Conservation (phyloP, 495 filamentous ascomycete species). For the Podospora sp. region DNA sequence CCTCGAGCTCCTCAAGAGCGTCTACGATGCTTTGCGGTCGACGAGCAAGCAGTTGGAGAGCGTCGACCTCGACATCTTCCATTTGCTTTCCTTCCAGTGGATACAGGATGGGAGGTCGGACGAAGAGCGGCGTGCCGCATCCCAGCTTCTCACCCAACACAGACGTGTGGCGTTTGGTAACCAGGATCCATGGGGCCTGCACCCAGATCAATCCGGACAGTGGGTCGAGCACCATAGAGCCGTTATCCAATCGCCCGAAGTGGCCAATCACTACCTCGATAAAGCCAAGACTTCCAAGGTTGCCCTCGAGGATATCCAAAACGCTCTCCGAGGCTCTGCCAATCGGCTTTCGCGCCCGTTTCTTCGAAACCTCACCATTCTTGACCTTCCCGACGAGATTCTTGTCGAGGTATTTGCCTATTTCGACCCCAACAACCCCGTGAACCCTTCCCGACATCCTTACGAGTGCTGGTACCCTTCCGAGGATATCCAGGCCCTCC, state of each 20-base stretch:
- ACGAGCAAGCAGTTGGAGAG: background rate
- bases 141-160: background rate
- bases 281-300: constrained; percentile 9
- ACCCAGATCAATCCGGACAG: background rate
- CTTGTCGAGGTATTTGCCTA: constrained; percentile 19
- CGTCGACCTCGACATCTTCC: background rate
- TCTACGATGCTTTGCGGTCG: background rate
- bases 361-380: constrained; percentile 5
- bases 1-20: background rate
- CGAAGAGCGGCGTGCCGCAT: background rate
- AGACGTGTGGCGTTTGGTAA: background rate
- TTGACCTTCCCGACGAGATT: constrained; percentile 22
- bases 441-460: background rate
- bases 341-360: constrained; percentile 15
- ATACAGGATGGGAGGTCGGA: background rate
- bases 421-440: background rate
- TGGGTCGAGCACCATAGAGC: background rate
- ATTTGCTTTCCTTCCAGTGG: background rate
- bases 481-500: constrained; percentile 13
- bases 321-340: background rate
- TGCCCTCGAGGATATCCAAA: background rate
- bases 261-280: constrained; percentile 1
- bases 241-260: background rate
- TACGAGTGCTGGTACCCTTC: background rate
- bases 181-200: background rate